Evolutionary conservation across 805 yeast genomes (phyloP).

Genomic region (Yamadazyma phyllophila): DNA sequence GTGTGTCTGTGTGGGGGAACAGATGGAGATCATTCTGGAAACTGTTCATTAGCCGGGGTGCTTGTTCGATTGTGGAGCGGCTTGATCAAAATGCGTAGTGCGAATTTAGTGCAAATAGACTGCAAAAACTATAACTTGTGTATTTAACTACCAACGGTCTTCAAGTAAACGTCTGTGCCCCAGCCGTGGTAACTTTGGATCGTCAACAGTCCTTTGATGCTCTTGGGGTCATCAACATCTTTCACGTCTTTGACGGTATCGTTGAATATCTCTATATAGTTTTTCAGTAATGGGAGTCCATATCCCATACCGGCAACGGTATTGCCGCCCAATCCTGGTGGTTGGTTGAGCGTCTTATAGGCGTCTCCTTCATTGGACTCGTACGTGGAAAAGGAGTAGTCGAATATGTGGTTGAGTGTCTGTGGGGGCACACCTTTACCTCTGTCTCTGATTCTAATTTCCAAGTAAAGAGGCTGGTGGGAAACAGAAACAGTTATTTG

Average conservation of each 20-base stretch:
- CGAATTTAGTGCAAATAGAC: too few species aligned
- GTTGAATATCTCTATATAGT: slow-evolving; percentile 42
- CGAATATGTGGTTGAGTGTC: slow-evolving; percentile 66
- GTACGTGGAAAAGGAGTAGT: slow-evolving; percentile 83
- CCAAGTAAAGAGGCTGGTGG: slow-evolving; percentile 44
- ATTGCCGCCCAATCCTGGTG: slow-evolving; percentile 69
- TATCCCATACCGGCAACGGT: slow-evolving; percentile 94
- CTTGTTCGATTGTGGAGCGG: too few species aligned
- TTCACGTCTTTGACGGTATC: slow-evolving; percentile 21
- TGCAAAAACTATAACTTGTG: background rate
- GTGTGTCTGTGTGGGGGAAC: too few species aligned
- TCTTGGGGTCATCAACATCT: slow-evolving; percentile 4
- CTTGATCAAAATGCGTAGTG: too few species aligned
- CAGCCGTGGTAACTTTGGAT: slow-evolving; percentile 43
- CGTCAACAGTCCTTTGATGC: slow-evolving; percentile 37
- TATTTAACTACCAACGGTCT: slow-evolving; percentile 30
- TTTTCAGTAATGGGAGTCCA: slow-evolving; percentile 79
- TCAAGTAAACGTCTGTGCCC: slow-evolving; percentile 46
- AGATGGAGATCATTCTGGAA: too few species aligned
- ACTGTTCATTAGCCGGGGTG: too few species aligned
- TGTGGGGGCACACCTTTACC: slow-evolving; percentile 86
- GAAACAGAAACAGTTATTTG: slow-evolving; percentile 37
- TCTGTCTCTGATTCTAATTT: slow-evolving; percentile 75
- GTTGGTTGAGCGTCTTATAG: slow-evolving; percentile 60
- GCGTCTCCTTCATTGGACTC: slow-evolving; percentile 57